Percentiles rank a stretch among this genome's conserved stretches.
Evolutionary conservation across 306 rosid species (phyloP).

Genomic region (Vigna hirtella): DNA sequence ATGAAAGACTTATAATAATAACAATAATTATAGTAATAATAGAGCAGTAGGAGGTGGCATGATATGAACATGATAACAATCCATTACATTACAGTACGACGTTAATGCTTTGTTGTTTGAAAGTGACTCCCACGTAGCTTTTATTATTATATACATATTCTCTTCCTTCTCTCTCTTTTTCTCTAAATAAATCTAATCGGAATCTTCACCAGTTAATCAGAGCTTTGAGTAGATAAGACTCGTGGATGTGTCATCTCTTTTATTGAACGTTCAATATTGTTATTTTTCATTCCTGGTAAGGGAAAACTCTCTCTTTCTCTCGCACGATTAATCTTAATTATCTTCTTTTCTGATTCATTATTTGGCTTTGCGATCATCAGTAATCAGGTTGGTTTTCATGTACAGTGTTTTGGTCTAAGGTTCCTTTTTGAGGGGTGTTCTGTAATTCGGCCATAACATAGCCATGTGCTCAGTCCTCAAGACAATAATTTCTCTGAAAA

Average conservation of each 20-base stretch:
- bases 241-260: conserved; percentile 51
- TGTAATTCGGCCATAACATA: conserved; percentile 30
- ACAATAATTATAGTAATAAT: background rate
- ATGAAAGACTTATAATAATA: background rate
- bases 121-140: conserved; percentile 50
- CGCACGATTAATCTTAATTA: conserved; percentile 39
- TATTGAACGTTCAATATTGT: conserved; percentile 43
- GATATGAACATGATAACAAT: background rate
- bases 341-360: conserved; percentile 36
- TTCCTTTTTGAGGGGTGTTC: conserved; percentile 26
- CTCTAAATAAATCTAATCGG: conserved; percentile 47
- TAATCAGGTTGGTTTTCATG: conserved; percentile 42
- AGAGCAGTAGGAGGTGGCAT: background rate
- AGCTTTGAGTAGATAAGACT: conserved; percentile 65
- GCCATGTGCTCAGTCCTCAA: background rate
- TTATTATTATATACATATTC: background rate
- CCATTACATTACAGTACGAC: conserved; percentile 5
- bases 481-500: conserved; percentile 6
- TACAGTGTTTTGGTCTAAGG: conserved; percentile 40
- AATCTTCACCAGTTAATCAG: conserved; percentile 57
- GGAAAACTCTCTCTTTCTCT: conserved; percentile 12
- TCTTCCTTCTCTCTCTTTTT: background rate
- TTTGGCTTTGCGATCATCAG: conserved; percentile 44
- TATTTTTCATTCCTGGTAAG: conserved; percentile 51
- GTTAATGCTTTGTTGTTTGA: conserved; percentile 39